Evolutionary conservation across 2,329 filamentous ascomycete species (phyloP).

Genomic region (Sporothrix pallida): DNA sequence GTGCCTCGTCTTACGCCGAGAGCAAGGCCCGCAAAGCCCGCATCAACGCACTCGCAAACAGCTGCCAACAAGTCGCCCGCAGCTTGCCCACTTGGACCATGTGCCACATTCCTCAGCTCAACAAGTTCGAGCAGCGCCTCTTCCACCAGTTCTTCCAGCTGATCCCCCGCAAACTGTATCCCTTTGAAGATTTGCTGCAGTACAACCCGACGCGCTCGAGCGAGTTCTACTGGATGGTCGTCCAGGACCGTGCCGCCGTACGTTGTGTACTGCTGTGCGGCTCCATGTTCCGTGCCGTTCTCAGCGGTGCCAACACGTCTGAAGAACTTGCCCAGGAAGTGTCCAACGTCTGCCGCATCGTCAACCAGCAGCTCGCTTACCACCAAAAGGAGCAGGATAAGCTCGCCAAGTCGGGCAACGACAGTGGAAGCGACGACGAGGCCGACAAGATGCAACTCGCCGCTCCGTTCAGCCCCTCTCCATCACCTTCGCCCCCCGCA

Average conservation of each 20-base stretch:
- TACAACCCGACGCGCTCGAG: conserved; percentile 43
- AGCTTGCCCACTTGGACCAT: conserved; percentile 36
- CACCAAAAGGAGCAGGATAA: conserved; percentile 16
- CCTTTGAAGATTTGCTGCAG: conserved; percentile 44
- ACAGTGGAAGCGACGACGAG: neutral
- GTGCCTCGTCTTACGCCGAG: neutral
- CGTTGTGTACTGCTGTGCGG: conserved; percentile 45
- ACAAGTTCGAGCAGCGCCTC: conserved; percentile 41
- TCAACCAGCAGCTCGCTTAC: conserved; percentile 36
- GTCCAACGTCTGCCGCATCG: conserved; percentile 37
- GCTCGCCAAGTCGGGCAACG: neutral
- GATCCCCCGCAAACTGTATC: conserved; percentile 44
- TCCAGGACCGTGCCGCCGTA: conserved; percentile 41
- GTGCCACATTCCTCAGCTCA: conserved; percentile 37
- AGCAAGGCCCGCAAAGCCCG: conserved; percentile 29
- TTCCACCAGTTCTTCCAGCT: conserved; percentile 43
- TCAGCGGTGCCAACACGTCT: conserved; percentile 37
- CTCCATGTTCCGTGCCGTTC: conserved; percentile 41
- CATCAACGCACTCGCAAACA: conserved; percentile 23
- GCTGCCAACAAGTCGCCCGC: conserved; percentile 32
- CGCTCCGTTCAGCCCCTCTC: neutral
- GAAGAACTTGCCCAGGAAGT: conserved; percentile 37
- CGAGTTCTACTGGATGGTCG: conserved; percentile 42
- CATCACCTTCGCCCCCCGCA: conserved; percentile 4
- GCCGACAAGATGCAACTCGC: conserved; percentile 25